Percentiles rank a stretch among this genome's conserved stretches.
Conservation (phyloP, 148 eudicot genomes). For the Rhododendron ovatum region DNA sequence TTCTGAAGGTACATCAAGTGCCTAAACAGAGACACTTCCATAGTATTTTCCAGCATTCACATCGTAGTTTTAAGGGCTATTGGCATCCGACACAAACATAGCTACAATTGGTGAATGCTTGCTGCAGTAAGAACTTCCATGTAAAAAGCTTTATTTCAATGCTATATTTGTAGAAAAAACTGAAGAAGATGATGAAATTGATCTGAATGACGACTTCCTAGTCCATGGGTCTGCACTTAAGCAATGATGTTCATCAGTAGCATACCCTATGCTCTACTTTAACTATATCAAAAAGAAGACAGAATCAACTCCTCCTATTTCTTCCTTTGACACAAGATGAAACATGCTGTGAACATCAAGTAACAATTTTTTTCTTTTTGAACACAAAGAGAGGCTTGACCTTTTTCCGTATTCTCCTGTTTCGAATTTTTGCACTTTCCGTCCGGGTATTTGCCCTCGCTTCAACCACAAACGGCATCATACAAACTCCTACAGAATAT, state of each 20-base stretch:
- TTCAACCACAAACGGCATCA: conserved; percentile 51
- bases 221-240: not conserved
- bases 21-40: not conserved
- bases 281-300: not conserved
- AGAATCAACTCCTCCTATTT: not conserved
- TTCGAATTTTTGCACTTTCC: conserved; percentile 65
- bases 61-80: too few relatives aligned
- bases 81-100: not conserved
- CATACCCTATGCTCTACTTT: not conserved
- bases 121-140: not conserved
- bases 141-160: too few relatives aligned
- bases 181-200: not conserved
- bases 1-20: not conserved
- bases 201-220: not conserved
- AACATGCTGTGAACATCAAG: not conserved
- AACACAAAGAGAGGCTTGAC: conserved; percentile 22
- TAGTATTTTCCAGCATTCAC: too few relatives aligned
- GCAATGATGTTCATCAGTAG: not conserved
- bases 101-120: not conserved
- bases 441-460: conserved; percentile 56
- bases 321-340: not conserved
- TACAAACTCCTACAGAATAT: conserved; percentile 23
- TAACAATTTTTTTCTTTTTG: not conserved
- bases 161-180: not conserved
- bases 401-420: conserved; percentile 72